Evolutionary conservation across 129 eudicot species (phyloP).

Genomic region (Saposhnikovia divaricata): DNA sequence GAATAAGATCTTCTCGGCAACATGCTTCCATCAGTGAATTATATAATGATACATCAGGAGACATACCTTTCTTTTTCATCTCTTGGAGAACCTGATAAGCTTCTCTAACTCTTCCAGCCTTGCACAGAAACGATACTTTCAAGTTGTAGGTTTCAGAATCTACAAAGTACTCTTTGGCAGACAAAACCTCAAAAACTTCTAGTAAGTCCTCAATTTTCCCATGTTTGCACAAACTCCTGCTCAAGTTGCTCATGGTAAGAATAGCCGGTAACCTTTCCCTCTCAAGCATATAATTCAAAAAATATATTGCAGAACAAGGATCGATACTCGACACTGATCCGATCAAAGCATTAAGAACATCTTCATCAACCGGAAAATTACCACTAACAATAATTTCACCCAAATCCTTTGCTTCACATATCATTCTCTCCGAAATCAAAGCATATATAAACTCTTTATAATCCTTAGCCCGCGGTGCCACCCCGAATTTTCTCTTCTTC

Average conservation of each 20-base stretch:
- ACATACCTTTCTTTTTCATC: slow-evolving; percentile 67
- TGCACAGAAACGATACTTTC: slow-evolving; percentile 50
- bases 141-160: slow-evolving; percentile 39
- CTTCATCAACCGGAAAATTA: slow-evolving; percentile 65
- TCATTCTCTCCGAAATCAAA: slow-evolving; percentile 53
- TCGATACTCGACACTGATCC: slow-evolving; percentile 62
- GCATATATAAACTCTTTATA: slow-evolving; percentile 46
- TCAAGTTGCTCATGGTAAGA: slow-evolving; percentile 46
- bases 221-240: slow-evolving; percentile 59
- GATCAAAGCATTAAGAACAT: slow-evolving; percentile 62
- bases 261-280: slow-evolving; percentile 53
- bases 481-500: slow-evolving; percentile 80
- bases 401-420: slow-evolving; percentile 62
- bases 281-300: slow-evolving; percentile 47
- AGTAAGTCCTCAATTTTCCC: slow-evolving; percentile 43
- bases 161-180: slow-evolving; percentile 46
- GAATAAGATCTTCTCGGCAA: slow-evolving; percentile 64
- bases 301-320: slow-evolving; percentile 47
- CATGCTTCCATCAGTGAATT: slow-evolving; percentile 74
- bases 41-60: slow-evolving; percentile 54
- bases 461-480: slow-evolving; percentile 69
- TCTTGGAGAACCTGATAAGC: slow-evolving; percentile 26
- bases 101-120: slow-evolving; percentile 64
- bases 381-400: slow-evolving; percentile 63
- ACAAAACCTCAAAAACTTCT: slow-evolving; percentile 40